Evolutionary conservation across 2,329 filamentous ascomycete genomes (phyloP).

Genomic region (Orbilia brochopaga): DNA sequence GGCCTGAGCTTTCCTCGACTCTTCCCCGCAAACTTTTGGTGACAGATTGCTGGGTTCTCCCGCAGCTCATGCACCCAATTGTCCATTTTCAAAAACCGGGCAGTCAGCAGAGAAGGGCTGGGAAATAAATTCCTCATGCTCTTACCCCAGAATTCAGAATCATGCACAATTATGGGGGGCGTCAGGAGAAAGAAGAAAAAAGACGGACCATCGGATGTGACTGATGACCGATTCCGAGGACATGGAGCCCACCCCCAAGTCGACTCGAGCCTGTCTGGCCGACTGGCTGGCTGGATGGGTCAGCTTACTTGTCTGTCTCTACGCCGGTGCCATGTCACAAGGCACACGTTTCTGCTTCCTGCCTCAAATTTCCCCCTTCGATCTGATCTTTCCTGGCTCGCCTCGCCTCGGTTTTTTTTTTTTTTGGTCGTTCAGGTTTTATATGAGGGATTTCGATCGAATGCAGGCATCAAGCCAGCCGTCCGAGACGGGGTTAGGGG

Average conservation of each 20-base stretch:
- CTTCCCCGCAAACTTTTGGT: conserved; percentile 5
- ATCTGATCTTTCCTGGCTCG: conserved; percentile 3
- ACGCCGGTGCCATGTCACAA: conserved; percentile 49
- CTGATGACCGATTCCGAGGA: conserved; percentile 33
- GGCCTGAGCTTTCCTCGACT: not conserved
- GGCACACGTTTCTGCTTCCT: conserved; percentile 28
- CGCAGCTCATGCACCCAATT: not conserved
- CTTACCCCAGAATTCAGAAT: conserved; percentile 44
- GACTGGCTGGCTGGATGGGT: not conserved
- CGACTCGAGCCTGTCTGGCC: no score
- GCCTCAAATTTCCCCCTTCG: conserved; percentile 1
- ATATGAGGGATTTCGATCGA: conserved; percentile 50
- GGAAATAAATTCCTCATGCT: conserved; percentile 15
- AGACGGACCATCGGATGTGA: conserved; percentile 34
- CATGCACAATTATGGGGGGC: conserved; percentile 5
- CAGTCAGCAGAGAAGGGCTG: conserved; percentile 27
- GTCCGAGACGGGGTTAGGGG: conserved; percentile 9
- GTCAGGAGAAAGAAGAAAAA: conserved; percentile 5
- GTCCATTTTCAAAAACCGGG: conserved; percentile 11
- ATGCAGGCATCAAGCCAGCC: conserved; percentile 11
- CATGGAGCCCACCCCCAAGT: conserved; percentile 22
- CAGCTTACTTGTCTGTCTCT: conserved; percentile 38
- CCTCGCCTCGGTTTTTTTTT: conserved; percentile 41
- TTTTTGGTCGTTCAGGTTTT: no score
- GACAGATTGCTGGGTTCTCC: not conserved